Percentiles rank a stretch among this genome's conserved stretches.
phyloP scores from a whole-genome alignment of 371 early-diverging fungal species.

The Rhizopus arrhizus region DNA sequence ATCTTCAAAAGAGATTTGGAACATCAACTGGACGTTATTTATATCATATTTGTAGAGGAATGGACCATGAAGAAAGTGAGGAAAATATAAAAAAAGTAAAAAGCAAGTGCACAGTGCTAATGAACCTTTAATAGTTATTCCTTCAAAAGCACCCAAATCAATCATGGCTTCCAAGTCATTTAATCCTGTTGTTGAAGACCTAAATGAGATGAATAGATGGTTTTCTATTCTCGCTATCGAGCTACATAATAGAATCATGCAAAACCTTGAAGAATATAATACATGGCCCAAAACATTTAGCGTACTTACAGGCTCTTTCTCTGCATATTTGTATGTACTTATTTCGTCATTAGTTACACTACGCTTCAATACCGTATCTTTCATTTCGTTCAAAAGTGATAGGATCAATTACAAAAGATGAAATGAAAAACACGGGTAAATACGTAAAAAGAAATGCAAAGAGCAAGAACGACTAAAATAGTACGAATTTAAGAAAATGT shows the following conservation, averaged over 20 bases:
- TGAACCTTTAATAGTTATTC: slow-evolving; percentile 32
- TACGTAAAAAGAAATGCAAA: background rate
- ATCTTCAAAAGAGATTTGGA: slow-evolving; percentile 46
- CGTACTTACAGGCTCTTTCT: slow-evolving; percentile 22
- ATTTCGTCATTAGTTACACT: slow-evolving; percentile 12
- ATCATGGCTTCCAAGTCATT: slow-evolving; percentile 65
- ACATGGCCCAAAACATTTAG: slow-evolving; percentile 59
- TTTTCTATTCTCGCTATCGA: slow-evolving; percentile 58
- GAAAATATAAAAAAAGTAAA: background rate
- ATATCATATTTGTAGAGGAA: slow-evolving; percentile 66
- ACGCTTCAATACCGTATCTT: slow-evolving; percentile 4
- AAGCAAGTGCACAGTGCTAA: background rate
- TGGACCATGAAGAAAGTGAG: slow-evolving; percentile 61
- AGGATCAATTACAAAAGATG: slow-evolving; percentile 13
- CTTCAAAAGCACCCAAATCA: slow-evolving; percentile 56
- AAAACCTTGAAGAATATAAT: slow-evolving; percentile 50
- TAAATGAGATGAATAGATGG: slow-evolving; percentile 55
- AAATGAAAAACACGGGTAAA: slow-evolving; percentile 23
- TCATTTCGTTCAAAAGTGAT: slow-evolving; percentile 30
- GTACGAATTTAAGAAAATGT: background rate
- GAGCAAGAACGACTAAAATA: background rate
- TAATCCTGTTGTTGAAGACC: slow-evolving; percentile 31
- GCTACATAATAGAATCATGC: slow-evolving; percentile 53
- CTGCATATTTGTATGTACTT: background rate
- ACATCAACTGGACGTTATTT: slow-evolving; percentile 56